phyloP scores from a whole-genome alignment of 176 grass and related monocot genomes.

The Aegilops umbellulata region DNA sequence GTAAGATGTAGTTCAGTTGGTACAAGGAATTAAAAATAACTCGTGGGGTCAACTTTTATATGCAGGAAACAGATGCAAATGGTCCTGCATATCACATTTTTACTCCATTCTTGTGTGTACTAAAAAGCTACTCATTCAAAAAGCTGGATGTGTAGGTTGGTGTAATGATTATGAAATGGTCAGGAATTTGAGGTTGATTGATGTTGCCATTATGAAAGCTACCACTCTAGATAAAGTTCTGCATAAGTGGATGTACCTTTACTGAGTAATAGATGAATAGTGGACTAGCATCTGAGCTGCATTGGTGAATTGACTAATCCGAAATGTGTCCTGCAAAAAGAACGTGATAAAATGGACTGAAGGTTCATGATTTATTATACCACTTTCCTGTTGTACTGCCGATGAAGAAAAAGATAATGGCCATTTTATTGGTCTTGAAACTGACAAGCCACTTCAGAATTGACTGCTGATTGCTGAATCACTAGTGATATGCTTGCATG shows the following conservation, averaged over 20 bases:
- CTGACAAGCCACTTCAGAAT: conserved; percentile 10
- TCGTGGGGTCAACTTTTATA: neutral
- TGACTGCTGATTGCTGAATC: conserved; percentile 14
- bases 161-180: conserved; percentile 52
- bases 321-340: conserved; percentile 1
- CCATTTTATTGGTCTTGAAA: conserved; percentile 23
- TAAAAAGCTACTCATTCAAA: conserved; percentile 33
- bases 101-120: neutral
- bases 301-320: conserved; percentile 25
- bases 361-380: neutral
- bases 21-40: neutral
- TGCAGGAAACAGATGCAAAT: conserved; percentile 1
- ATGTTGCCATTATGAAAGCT: conserved; percentile 45
- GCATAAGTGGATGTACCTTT: conserved; percentile 42
- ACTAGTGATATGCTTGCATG: conserved; percentile 7
- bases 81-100: neutral
- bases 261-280: conserved; percentile 36
- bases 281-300: conserved; percentile 19
- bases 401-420: conserved; percentile 11
- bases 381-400: conserved; percentile 9
- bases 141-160: conserved; percentile 35
- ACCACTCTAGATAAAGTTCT: conserved; percentile 41
- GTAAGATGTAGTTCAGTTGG: neutral
- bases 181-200: conserved; percentile 23
- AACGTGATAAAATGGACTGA: neutral